A percentile compares a stretch with the other conserved stretches of the same genome.
phyloP scores from a whole-genome alignment of 2,329 filamentous ascomycete genomes.

The Trichoderma sp. region DNA sequence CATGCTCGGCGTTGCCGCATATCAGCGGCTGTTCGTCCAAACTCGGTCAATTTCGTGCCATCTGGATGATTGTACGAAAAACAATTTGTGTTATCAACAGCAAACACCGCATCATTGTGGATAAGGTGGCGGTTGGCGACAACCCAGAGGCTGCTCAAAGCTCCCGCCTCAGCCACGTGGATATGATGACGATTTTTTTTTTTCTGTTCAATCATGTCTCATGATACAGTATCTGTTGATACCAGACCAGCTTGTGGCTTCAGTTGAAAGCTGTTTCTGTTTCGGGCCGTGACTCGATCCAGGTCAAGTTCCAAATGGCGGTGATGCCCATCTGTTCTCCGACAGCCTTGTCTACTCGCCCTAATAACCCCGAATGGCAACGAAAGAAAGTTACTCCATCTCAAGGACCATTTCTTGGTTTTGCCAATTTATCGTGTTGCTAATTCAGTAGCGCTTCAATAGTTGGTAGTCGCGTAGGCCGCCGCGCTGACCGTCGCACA shows the following conservation, averaged over 20 bases:
- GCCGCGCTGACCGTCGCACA: constrained; percentile 1
- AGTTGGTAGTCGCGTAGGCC: background rate
- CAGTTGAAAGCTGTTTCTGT: background rate
- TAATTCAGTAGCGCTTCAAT: background rate
- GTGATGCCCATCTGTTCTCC: background rate
- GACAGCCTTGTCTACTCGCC: background rate
- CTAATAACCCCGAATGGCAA: background rate
- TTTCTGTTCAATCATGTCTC: background rate
- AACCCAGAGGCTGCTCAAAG: background rate
- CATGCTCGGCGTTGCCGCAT: constrained; percentile 13
- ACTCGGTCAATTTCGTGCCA: background rate
- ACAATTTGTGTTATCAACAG: background rate
- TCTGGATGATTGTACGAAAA: background rate
- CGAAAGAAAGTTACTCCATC: background rate
- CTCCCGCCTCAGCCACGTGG: background rate
- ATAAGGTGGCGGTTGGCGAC: background rate
- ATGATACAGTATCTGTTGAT: background rate
- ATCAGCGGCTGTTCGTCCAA: constrained; percentile 14
- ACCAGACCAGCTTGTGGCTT: background rate
- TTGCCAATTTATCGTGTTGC: background rate
- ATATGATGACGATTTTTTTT: background rate
- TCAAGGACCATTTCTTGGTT: background rate
- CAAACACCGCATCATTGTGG: background rate
- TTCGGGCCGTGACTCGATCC: background rate
- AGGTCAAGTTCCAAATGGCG: background rate